Evolutionary conservation across 208 protist species (phyloP).

Genomic region (Trypanosoma platydactyli): DNA sequence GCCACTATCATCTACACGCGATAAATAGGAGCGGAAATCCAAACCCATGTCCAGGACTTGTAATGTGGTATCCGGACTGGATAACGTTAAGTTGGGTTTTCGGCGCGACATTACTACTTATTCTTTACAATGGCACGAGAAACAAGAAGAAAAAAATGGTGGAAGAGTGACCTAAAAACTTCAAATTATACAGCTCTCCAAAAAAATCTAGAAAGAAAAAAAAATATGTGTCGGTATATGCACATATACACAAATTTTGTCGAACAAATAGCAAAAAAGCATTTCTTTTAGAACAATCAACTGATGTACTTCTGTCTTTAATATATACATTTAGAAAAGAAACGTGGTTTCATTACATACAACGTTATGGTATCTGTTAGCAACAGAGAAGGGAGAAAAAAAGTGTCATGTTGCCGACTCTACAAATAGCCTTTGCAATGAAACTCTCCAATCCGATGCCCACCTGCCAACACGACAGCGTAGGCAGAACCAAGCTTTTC

Average conservation of each 20-base stretch:
- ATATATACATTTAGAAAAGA: neutral
- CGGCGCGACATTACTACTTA: constrained; percentile 53
- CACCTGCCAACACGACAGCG: too few species aligned
- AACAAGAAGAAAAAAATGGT: constrained; percentile 31
- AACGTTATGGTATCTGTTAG: too few species aligned
- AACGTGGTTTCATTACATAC: too few species aligned
- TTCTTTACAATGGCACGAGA: constrained; percentile 1
- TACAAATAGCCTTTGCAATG: too few species aligned
- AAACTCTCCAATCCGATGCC: too few species aligned
- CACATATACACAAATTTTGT: too few species aligned
- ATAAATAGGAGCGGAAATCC: constrained; percentile 84
- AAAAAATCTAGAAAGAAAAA: constrained; percentile 17
- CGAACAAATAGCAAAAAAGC: too few species aligned
- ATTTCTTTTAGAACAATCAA: neutral
- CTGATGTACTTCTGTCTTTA: neutral
- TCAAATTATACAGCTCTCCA: too few species aligned
- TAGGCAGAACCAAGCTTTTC: too few species aligned
- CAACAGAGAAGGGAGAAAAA: too few species aligned
- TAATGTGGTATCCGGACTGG: constrained; percentile 43
- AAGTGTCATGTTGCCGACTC: too few species aligned
- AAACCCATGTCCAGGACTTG: constrained; percentile 87
- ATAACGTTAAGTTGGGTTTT: constrained; percentile 55
- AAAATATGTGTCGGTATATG: too few species aligned
- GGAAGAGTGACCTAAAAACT: constrained; percentile 1
- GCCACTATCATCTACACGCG: constrained; percentile 69